A percentile compares a stretch with the other conserved stretches of the same genome.
Evolutionary conservation across 2,329 filamentous ascomycete genomes (phyloP).

Genomic region (Aspergillus sp.): DNA sequence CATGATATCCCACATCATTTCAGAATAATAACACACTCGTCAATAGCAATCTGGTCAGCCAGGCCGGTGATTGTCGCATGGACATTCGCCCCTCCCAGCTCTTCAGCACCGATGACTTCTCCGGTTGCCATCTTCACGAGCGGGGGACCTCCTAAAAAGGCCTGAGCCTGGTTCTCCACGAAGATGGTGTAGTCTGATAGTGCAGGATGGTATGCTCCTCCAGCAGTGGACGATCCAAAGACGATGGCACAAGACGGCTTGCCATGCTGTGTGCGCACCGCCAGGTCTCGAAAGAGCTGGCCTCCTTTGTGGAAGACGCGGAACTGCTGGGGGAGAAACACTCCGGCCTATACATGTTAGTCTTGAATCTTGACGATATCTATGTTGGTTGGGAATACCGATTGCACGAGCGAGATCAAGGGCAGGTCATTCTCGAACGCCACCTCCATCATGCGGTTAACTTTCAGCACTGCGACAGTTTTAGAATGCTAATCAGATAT

Average conservation of each 20-base stretch:
- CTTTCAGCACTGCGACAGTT: constrained; percentile 25
- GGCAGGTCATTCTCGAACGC: constrained; percentile 44
- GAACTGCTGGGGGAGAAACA: constrained; percentile 47
- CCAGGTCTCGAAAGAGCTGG: constrained; percentile 45
- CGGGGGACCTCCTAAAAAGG: constrained; percentile 47
- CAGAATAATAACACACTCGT: constrained; percentile 34
- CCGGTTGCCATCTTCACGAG: constrained; percentile 51
- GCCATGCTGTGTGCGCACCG: constrained; percentile 38
- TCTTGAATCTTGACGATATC: not conserved
- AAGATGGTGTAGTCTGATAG: constrained; percentile 47
- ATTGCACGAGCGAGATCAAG: constrained; percentile 42
- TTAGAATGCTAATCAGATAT: not conserved
- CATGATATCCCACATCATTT: not conserved
- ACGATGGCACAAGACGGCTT: constrained; percentile 46
- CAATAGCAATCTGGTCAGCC: constrained; percentile 45
- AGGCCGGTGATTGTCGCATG: constrained; percentile 44
- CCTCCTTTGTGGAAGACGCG: constrained; percentile 47
- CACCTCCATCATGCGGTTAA: constrained; percentile 40
- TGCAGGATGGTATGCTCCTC: constrained; percentile 44
- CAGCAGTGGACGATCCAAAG: constrained; percentile 47
- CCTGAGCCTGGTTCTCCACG: constrained; percentile 45
- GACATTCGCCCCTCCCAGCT: constrained; percentile 44
- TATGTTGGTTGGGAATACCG: constrained; percentile 10
- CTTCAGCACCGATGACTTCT: constrained; percentile 43
- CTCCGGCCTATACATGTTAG: constrained; percentile 31